Evolutionary conservation across 2,329 filamentous ascomycete species (phyloP), one percentile per base, ranked within the genome.

Genomic region (Gremmenia infestans): DNA sequence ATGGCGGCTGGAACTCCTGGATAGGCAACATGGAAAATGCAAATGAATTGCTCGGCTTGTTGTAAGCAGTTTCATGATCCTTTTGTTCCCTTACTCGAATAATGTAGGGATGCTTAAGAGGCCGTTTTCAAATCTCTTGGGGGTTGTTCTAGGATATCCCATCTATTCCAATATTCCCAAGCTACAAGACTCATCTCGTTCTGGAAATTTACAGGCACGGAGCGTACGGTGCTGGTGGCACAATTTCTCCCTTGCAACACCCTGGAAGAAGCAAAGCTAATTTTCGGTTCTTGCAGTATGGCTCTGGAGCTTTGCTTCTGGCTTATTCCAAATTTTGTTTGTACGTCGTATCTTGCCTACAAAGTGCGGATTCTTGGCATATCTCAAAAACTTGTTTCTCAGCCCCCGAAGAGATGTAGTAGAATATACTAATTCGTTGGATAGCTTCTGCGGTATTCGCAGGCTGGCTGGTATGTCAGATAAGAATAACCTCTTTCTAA

Each of bases 251-350:
- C 0, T 70, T 91, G 28, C 11, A 32, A 32, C 3, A 8, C 8
- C 28, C 9, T 32, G 28, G 28, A 11, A 32, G 28, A 32, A 32
- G 28, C 28, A 32, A 32, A 32, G 28, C 28, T 32, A 32, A 32
- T 32, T 32, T 9, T 32, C 28, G 28, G 28, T 32, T 32, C 28
- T 32, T 32, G 8, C 28, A 32, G 28, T 12, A 81, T 91, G 54
- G 82, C 65, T 0, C 76, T 90, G 22, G 80, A 91, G 66, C 73
- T 94, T 1, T 72, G 92, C 58, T 90, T 92, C 74, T 94, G 89
- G 89, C 81, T 93, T 3, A 85, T 94, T 1, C 88, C 89, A 0
- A 81, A 82, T 53, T 91, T 93, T 68, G 79, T 87, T 56, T 84
- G 28, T 32, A 32, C 28, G 28, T 32, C 28, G 28, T 32, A 32